Evolutionary conservation across 768 basidiomycete genomes (phyloP), one percentile per base, ranked within the genome.

Genomic region (Galerina marginata): DNA sequence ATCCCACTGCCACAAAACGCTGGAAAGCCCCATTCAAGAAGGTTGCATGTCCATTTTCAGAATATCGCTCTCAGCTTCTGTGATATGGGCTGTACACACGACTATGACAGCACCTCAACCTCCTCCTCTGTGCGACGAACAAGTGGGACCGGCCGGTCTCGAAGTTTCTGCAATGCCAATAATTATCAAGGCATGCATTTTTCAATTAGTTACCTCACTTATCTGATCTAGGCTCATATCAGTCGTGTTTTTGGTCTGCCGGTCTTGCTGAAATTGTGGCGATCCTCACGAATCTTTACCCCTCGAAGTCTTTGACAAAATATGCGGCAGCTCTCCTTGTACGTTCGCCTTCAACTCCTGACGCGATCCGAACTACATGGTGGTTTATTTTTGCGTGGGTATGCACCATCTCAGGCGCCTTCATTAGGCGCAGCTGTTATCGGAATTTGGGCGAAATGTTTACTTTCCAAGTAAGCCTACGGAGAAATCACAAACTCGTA

Each of bases 41-140:
- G 12, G 36, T 15, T 38, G 33, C 10, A 70, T 69, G 67, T 62
- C 65, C 15, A 40, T 68, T 12, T 43, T 67, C 42, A 71, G 66
- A 40, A 59, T 73, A 11, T 71, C 72, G 1, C 64, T 72, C 15
- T 57, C 70, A 5, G 49, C 69, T 9, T 66, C 72, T 33, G 48
- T 71, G 11, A 62, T 66, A n/a, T 69, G 67, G 62, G 72, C 69
- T 6, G 65, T 72, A 7, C 65, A 72, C 29, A 57, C 45, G 1
- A 69, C 72, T 12, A 50, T 69, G 63, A 75, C 75, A 0, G 60
- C 72, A 0, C 75, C 74, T 1, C 66, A 70, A 16, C 64, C 72
- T 0, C 68, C 71, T 3, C 65, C 72, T 33, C 46, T 60, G 5
- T n/a, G 47, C 6, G 42, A 64, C 4, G 70, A 75, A 62, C 61